These are phyloP conservation scores for Isoetes taiwanensis DNA, from an alignment of 75 land plant species.

Conservation along the genomic window DNA sequence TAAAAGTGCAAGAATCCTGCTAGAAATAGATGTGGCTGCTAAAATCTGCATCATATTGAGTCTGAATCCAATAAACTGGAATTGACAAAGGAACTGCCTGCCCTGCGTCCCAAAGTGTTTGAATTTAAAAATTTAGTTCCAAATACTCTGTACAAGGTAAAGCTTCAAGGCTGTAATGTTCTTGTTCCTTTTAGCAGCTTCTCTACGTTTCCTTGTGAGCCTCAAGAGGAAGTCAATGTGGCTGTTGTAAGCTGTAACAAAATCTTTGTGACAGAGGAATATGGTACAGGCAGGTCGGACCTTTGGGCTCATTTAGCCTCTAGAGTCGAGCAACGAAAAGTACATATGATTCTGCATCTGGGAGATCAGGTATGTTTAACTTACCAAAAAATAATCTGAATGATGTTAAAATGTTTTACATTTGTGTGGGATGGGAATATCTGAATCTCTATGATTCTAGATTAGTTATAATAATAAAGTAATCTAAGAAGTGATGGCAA, in stretches of 20 bases:
- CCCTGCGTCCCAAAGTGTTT: constrained; percentile 21
- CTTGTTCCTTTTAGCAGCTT: constrained; percentile 1
- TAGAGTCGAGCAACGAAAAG: neutral
- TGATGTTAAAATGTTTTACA: too few relatives aligned
- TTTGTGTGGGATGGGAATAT: too few relatives aligned
- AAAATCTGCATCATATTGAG: neutral
- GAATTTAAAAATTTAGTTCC: constrained; percentile 20
- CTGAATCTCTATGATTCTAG: too few relatives aligned
- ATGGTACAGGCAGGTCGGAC: neutral
- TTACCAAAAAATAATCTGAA: too few relatives aligned
- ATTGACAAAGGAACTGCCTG: constrained; percentile 15
- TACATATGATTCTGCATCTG: constrained; percentile 1
- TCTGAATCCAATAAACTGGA: neutral
- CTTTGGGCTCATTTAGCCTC: neutral
- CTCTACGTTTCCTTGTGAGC: neutral
- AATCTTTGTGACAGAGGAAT: neutral
- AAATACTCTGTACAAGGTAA: constrained; percentile 19
- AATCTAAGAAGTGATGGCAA: too few relatives aligned
- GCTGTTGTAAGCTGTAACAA: constrained; percentile 3
- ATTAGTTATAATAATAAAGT: too few relatives aligned
- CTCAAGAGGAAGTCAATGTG: neutral
- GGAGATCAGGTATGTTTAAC: constrained; percentile 5
- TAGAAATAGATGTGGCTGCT: too few relatives aligned
- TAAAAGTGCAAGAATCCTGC: too few relatives aligned
- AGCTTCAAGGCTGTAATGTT: constrained; percentile 11